Evolutionary conservation across 768 basidiomycete genomes (phyloP), one percentile per base, ranked within the genome.

Genomic region (Naematelia aurantialba): DNA sequence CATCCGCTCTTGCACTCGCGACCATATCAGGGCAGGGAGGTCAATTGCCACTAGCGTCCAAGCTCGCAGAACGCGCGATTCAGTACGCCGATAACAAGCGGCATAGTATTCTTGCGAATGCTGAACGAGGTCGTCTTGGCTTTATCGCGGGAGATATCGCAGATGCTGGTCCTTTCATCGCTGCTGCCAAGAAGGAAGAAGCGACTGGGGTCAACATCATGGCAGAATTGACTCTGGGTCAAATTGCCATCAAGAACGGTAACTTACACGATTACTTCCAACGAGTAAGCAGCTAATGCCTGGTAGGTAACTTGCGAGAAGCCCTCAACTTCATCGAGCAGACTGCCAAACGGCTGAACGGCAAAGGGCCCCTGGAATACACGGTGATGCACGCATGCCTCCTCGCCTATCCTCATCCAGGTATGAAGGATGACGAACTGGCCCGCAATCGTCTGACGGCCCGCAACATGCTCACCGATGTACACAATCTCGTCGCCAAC

Each of bases 61-160:
- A 98, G 80, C 80, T 98, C 19, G 92, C 91, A 22, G 96, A 98
- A 69, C 84, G 92, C 52, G 88, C 92, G 0, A 86, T 98, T 42
- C 92, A 97, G 72, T 96, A 89, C 69, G 88, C 93, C 0, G 94
- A 98, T 68, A 91, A 75, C 30, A 72, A 69, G 29, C 73, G 72
- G 24, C 76, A 77, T 63, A 57, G 89, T 0, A 80, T 90, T 29
- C 82, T 89, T 0, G 80, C 94, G 14, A 81, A 93, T 26, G 87
- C 89, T 0, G 93, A 96, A 67, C 88, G 91, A 2, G 89, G 91
- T 69, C 83, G 88, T 29, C 86, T 92, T 13, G 94, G 86, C 1
- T 84, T 91, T 17, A 85, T 89, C 2, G 82, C 85, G 13, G 88
- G 86, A 0, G 70, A 78, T 45, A 67, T 81, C n/a, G 69, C 74